Evolutionary conservation across 805 yeast species (phyloP).

Genomic region (Jamesozyma rosinii): DNA sequence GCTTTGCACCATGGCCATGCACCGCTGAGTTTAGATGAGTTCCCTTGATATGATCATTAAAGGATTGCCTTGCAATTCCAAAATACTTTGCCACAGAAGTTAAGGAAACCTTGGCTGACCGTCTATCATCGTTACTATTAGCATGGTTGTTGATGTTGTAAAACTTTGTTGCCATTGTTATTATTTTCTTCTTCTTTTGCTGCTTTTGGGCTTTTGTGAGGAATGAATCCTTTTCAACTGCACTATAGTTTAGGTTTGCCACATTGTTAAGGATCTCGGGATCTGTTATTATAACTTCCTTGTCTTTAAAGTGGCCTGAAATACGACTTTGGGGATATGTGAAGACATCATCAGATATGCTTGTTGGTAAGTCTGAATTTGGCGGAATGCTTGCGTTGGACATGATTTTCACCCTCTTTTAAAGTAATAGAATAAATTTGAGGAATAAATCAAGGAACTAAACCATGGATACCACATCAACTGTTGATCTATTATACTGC

Average conservation of each 20-base stretch:
- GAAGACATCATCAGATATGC: neutral
- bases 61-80: conserved; percentile 9
- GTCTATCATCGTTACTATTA: too few species aligned
- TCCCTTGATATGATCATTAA: conserved; percentile 9
- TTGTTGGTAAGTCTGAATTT: neutral
- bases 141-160: conserved; percentile 2
- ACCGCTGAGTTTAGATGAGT: conserved; percentile 7
- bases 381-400: neutral
- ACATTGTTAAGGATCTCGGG: conserved; percentile 4
- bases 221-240: conserved; percentile 1
- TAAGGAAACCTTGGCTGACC: neutral
- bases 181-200: conserved; percentile 5
- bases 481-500: too few species aligned
- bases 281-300: conserved; percentile 4
- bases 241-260: conserved; percentile 3
- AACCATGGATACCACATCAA: too few species aligned
- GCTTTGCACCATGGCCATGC: conserved; percentile 6
- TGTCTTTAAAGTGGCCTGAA: conserved; percentile 5
- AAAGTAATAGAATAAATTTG: too few species aligned
- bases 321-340: neutral
- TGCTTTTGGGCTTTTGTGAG: conserved; percentile 1
- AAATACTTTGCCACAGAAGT: conserved; percentile 7
- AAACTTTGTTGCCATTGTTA: conserved; percentile 7
- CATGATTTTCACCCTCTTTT: too few species aligned
- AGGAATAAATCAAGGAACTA: too few species aligned